Base-by-base conservation (phyloP, 1,139 yeast genomes). In the Protomyces inundatus region DNA sequence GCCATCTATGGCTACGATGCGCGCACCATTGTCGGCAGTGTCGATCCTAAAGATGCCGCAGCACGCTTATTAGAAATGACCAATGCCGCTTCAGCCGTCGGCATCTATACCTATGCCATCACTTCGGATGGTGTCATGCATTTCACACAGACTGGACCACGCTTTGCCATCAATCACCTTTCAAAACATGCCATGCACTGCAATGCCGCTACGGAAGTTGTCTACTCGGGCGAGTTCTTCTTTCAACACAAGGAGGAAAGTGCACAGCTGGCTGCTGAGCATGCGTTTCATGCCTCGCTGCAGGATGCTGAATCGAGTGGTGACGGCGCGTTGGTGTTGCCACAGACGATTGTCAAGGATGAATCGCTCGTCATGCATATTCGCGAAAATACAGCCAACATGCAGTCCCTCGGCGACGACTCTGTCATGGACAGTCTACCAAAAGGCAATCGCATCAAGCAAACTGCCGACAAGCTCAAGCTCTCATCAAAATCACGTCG, bases 101-200 rank as follows among this genome's bases (percentile, higher is more conserved):
- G 55, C 12, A 51, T 61, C 52, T 61, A 50, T 32, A 61, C 64
- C 33, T 61, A 61, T 40, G 64, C 61, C 5, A 55, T 61, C 36
- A 54, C 61, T 3, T 50, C 52, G 6, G 61, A 55, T 40, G 64
- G 64, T 9, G 59, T 53, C 16, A 33, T 54, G 40, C 64, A 55
- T 36, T 61, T 61, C 45, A 61, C 64, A 6, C 32, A 58, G n/a
- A 55, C 64, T 9, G 64, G 64, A 34, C 54, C 51, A 14, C 60
- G 50, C 32, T 61, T 55, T 16, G 53, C 60, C 36, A 61, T 61
- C 55, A 55, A 61, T 12, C 61, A 61, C 48, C 39, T 61, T 5
- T 52, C 58, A 23, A 61, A 61, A 34, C 64, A 61, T 46, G 55
- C 61, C 4, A 61, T 61, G 64, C 64, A 61, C 32, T 53, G 55